Conservation (phyloP, 345 rosid species). For the Salix udensis region DNA sequence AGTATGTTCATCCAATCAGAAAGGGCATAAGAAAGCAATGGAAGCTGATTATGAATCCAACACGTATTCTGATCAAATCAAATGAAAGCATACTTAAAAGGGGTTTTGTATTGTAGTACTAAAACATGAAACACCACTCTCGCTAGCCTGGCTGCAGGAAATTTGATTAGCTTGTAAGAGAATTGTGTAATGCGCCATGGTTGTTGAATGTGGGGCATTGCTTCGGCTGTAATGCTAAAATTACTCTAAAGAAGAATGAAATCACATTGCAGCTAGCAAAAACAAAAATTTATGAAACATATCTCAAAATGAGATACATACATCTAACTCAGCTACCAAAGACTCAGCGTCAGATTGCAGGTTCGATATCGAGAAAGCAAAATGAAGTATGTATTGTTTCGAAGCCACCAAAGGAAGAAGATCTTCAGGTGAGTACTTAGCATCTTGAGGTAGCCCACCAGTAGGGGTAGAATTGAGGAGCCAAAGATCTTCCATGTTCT, state of each 20-base stretch:
- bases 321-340: too few species aligned
- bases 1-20: constrained; percentile 12
- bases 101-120: neutral
- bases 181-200: neutral
- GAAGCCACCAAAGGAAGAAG: too few species aligned
- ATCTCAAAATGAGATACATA: neutral
- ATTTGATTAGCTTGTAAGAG: neutral
- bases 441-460: neutral
- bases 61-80: constrained; percentile 27
- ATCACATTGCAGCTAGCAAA: neutral
- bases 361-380: neutral
- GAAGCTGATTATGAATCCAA: constrained; percentile 53
- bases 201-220: neutral
- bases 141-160: neutral
- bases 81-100: constrained; percentile 9
- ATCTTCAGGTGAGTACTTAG: neutral
- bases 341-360: neutral
- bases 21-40: constrained; percentile 30
- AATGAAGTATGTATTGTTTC: neutral
- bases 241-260: neutral
- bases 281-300: neutral
- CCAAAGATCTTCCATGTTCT: neutral
- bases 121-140: neutral
- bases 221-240: neutral
- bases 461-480: neutral